phyloP scores from a whole-genome alignment of 2,329 filamentous ascomycete species.

The Ciborinia camelliae region DNA sequence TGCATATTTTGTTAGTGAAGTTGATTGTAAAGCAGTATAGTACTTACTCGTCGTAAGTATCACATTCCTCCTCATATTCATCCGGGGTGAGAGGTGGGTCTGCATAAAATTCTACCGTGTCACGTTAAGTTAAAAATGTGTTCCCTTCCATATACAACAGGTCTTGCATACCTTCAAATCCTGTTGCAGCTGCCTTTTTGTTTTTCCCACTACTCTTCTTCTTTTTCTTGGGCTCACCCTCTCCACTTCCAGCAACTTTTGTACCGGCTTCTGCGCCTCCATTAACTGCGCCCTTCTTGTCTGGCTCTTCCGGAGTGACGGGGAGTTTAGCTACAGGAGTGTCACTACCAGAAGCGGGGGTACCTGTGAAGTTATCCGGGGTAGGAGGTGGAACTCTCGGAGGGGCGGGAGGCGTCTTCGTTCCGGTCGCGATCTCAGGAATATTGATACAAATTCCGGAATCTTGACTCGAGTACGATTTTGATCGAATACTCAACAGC shows the following conservation, averaged over 20 bases:
- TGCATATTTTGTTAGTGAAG: slow-evolving; percentile 33
- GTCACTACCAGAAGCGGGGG: slow-evolving; percentile 10
- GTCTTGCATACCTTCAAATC: slow-evolving; percentile 59
- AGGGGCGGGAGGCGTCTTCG: slow-evolving; percentile 19
- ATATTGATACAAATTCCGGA: neutral
- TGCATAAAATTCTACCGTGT: slow-evolving; percentile 61
- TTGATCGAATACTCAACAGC: slow-evolving; percentile 23
- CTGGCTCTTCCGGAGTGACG: slow-evolving; percentile 2
- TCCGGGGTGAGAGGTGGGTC: slow-evolving; percentile 73
- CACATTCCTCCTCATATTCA: slow-evolving; percentile 63
- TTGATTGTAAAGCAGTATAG: slow-evolving; percentile 25
- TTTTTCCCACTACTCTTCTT: slow-evolving; percentile 42
- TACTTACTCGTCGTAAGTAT: slow-evolving; percentile 63
- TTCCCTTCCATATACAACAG: neutral
- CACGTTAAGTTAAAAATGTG: slow-evolving; percentile 25
- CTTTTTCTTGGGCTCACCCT: slow-evolving; percentile 38
- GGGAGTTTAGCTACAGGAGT: slow-evolving; percentile 11
- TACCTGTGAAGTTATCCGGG: slow-evolving; percentile 13
- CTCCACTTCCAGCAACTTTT: slow-evolving; percentile 23
- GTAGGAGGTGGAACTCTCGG: slow-evolving; percentile 19
- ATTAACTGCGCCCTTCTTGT: slow-evolving; percentile 1
- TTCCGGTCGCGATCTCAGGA: slow-evolving; percentile 5
- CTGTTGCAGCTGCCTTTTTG: slow-evolving; percentile 45
- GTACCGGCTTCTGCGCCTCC: neutral
- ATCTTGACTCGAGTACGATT: neutral